phyloP scores from a whole-genome alignment of 768 basidiomycete species.

The Kwoniella dendrophila region DNA sequence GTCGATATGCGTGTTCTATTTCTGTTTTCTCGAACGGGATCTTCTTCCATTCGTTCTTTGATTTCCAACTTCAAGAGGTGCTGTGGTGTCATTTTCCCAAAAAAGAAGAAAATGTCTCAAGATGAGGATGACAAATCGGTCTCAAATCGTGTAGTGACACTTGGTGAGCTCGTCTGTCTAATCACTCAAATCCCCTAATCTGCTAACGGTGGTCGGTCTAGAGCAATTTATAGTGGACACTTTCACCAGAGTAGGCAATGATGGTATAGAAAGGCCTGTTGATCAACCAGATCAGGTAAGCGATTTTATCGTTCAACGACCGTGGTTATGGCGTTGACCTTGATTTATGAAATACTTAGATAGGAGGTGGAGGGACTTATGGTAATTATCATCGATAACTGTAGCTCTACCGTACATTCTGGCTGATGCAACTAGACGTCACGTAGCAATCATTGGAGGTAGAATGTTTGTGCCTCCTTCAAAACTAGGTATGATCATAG shows the following conservation, averaged over 20 bases:
- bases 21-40: no score
- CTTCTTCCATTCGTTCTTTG: no score
- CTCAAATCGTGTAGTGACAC: no score
- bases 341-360: conserved; percentile 14
- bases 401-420: background rate
- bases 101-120: no score
- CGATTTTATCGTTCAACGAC: background rate
- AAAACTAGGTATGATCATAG: conserved; percentile 38
- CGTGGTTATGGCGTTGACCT: background rate
- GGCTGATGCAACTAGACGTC: background rate
- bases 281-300: conserved; percentile 36
- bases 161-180: no score
- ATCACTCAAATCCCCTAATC: no score
- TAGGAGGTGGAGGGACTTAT: conserved; percentile 45
- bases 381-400: conserved; percentile 18
- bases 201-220: no score
- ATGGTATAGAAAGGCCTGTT: conserved; percentile 31
- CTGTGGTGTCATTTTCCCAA: no score
- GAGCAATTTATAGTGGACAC: conserved; percentile 48
- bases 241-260: conserved; percentile 33
- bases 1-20: no score
- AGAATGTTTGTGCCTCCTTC: conserved; percentile 39
- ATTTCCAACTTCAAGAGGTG: no score
- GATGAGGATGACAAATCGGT: no score
- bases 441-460: conserved; percentile 38